phyloP scores from a whole-genome alignment of 2,329 filamentous ascomycete species.

The Epichloe gansuensis region DNA sequence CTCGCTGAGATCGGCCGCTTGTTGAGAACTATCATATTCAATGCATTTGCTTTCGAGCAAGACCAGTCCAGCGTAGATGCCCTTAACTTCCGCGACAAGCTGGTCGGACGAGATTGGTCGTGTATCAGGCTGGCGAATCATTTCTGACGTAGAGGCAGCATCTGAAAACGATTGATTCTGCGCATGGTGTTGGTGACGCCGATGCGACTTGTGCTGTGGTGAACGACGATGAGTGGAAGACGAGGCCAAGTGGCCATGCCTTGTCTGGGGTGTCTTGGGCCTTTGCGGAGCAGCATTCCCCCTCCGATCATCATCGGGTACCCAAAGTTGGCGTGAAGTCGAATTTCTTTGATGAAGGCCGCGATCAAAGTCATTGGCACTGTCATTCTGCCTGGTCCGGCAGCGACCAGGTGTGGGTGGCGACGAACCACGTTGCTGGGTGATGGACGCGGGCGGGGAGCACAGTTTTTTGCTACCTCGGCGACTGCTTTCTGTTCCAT shows the following conservation, averaged over 20 bases:
- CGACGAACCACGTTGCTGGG: constrained; percentile 9
- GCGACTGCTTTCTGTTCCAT: constrained; percentile 6
- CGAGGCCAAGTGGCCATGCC: neutral
- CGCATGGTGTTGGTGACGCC: neutral
- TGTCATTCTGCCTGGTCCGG: constrained; percentile 8
- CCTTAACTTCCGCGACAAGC: constrained; percentile 67
- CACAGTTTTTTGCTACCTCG: constrained; percentile 16
- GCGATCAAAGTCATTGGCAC: constrained; percentile 13
- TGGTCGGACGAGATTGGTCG: constrained; percentile 64
- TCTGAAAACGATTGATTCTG: constrained; percentile 1
- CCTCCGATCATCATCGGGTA: constrained; percentile 12
- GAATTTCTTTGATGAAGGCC: constrained; percentile 11
- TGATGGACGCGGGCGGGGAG: constrained; percentile 15
- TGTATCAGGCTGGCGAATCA: constrained; percentile 41
- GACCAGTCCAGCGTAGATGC: constrained; percentile 69
- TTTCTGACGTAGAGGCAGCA: constrained; percentile 1
- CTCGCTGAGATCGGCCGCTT: constrained; percentile 33
- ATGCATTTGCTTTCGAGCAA: constrained; percentile 85
- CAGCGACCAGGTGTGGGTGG: constrained; percentile 11
- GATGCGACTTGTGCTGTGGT: constrained; percentile 3
- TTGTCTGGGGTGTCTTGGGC: constrained; percentile 5
- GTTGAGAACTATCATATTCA: constrained; percentile 57
- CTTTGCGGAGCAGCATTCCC: neutral
- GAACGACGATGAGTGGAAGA: constrained; percentile 1
- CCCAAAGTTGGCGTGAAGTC: constrained; percentile 16